Percentiles rank a stretch among this genome's conserved stretches.
Evolutionary conservation across 2,329 filamentous ascomycete species (phyloP).

Genomic region (Talaromyces atroroseus): DNA sequence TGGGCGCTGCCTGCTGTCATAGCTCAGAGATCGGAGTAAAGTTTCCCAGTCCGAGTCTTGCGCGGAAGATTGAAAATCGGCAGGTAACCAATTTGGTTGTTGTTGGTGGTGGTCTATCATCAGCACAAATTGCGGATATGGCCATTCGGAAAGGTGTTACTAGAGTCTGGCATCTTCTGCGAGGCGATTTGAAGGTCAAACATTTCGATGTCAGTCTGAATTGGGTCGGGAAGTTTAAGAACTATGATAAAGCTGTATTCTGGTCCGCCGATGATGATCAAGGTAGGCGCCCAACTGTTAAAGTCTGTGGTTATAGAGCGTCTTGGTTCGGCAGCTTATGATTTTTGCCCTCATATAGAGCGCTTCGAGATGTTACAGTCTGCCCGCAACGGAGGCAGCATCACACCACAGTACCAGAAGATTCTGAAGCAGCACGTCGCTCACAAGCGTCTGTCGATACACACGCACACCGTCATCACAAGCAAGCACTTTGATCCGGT

Average conservation of each 20-base stretch:
- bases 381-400: slow-evolving; percentile 70
- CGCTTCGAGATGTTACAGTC: slow-evolving; percentile 59
- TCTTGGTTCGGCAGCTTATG: too few relatives aligned
- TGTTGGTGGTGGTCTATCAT: slow-evolving; percentile 70
- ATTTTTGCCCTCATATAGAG: slow-evolving; percentile 37
- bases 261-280: slow-evolving; percentile 69
- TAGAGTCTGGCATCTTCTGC: slow-evolving; percentile 66
- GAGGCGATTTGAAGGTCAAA: slow-evolving; percentile 57
- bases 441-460: slow-evolving; percentile 49
- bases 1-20: slow-evolving; percentile 51
- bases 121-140: slow-evolving; percentile 66
- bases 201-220: slow-evolving; percentile 70
- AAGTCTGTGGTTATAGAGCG: too few relatives aligned
- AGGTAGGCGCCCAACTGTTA: slow-evolving; percentile 24
- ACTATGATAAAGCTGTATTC: slow-evolving; percentile 69
- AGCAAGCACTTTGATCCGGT: slow-evolving; percentile 47
- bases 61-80: slow-evolving; percentile 47
- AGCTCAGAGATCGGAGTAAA: slow-evolving; percentile 55
- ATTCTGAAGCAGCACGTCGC: slow-evolving; percentile 58
- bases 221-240: slow-evolving; percentile 80
- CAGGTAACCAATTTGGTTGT: slow-evolving; percentile 60
- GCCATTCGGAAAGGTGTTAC: slow-evolving; percentile 59
- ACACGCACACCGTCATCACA: slow-evolving; percentile 53
- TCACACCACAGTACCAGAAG: slow-evolving; percentile 64
- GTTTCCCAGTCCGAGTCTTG: slow-evolving; percentile 53